These are phyloP conservation scores for Yamadazyma sp. DNA, from an alignment of 805 yeast species.

Conservation along the genomic window DNA sequence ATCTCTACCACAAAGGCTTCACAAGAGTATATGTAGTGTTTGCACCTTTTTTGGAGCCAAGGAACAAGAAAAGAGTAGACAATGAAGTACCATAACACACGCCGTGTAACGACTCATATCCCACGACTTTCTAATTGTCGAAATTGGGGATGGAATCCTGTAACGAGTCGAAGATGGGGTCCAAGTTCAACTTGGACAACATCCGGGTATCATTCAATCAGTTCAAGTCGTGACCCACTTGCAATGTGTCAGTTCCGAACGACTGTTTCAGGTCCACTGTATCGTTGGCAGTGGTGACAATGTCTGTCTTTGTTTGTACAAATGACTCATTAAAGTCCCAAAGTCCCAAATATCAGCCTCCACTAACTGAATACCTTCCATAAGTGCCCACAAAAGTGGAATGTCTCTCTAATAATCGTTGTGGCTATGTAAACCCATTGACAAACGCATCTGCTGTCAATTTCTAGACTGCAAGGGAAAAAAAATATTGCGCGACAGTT, in stretches of 20 bases:
- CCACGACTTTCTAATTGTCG: constrained; percentile 17
- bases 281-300: constrained; percentile 20
- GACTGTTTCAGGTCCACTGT: constrained; percentile 13
- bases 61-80: constrained; percentile 58
- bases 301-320: constrained; percentile 26
- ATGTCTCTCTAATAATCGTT: constrained; percentile 65
- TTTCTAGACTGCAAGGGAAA: too few relatives aligned
- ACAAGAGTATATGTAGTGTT: constrained; percentile 46
- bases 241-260: constrained; percentile 34
- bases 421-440: too few relatives aligned
- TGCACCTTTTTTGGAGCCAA: constrained; percentile 63
- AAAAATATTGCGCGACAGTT: too few relatives aligned
- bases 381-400: constrained; percentile 59
- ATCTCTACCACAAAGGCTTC: constrained; percentile 44
- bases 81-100: constrained; percentile 44
- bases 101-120: constrained; percentile 25
- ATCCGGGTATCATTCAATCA: constrained; percentile 48
- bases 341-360: constrained; percentile 70
- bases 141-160: constrained; percentile 45
- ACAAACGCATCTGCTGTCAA: too few relatives aligned
- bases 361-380: constrained; percentile 54
- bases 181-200: constrained; percentile 50
- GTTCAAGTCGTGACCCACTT: constrained; percentile 60
- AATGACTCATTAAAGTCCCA: constrained; percentile 31
- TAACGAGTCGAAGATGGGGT: constrained; percentile 49